phyloP scores from a whole-genome alignment of 306 rosid genomes.

The Carpinus viminea region DNA sequence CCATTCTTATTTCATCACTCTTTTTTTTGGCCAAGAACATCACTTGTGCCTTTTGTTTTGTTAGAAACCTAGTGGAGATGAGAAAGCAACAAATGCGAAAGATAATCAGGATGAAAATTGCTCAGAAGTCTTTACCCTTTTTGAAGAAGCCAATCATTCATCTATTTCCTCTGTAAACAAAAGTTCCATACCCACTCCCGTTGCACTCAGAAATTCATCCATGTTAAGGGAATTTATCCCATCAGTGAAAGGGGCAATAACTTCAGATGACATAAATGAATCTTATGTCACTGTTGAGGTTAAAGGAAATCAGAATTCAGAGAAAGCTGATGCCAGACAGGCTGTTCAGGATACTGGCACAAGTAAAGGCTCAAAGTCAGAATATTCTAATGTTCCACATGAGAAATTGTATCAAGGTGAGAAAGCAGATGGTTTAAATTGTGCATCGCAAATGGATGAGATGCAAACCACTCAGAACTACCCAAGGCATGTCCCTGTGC shows the following conservation, averaged over 20 bases:
- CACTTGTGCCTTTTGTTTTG: slow-evolving; percentile 8
- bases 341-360: slow-evolving; percentile 43
- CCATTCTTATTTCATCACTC: slow-evolving; percentile 6
- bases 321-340: slow-evolving; percentile 47
- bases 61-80: slow-evolving; percentile 57
- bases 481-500: slow-evolving; percentile 90
- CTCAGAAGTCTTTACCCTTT: slow-evolving; percentile 49
- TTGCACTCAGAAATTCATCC: slow-evolving; percentile 40
- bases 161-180: slow-evolving; percentile 61
- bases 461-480: slow-evolving; percentile 71
- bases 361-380: slow-evolving; percentile 45
- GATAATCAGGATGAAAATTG: slow-evolving; percentile 55
- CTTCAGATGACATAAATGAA: slow-evolving; percentile 45
- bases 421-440: slow-evolving; percentile 53
- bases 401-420: slow-evolving; percentile 50
- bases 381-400: slow-evolving; percentile 41
- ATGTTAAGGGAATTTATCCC: slow-evolving; percentile 62
- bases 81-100: slow-evolving; percentile 41
- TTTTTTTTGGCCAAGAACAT: slow-evolving; percentile 23
- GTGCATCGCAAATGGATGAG: slow-evolving; percentile 54
- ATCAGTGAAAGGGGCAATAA: slow-evolving; percentile 48
- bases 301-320: slow-evolving; percentile 46
- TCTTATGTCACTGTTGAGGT: slow-evolving; percentile 51
- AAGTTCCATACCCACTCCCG: slow-evolving; percentile 40
- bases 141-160: slow-evolving; percentile 59